Evolutionary conservation across 2,329 filamentous ascomycete genomes (phyloP).

Genomic region (Fusarium sp.): DNA sequence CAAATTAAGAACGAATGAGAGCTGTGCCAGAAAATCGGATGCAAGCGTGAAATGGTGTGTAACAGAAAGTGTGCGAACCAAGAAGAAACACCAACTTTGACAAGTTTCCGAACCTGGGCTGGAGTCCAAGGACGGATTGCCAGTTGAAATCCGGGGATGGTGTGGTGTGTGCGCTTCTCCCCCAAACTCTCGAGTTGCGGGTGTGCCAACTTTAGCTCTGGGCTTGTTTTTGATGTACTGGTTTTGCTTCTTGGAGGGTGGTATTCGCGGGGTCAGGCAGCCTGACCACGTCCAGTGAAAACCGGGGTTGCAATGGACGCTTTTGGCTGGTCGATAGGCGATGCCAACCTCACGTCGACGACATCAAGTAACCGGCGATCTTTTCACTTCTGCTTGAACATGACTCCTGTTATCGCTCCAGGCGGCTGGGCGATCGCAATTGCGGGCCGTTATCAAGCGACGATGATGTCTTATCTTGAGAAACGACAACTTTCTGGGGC

Average conservation of each 20-base stretch:
- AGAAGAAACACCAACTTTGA: slow-evolving; percentile 26
- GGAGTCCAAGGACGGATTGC: neutral
- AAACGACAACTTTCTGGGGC: slow-evolving; percentile 24
- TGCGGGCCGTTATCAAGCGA: slow-evolving; percentile 16
- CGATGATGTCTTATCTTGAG: slow-evolving; percentile 26
- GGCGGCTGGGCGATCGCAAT: slow-evolving; percentile 21
- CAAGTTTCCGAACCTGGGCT: slow-evolving; percentile 20
- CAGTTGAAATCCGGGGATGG: slow-evolving; percentile 33
- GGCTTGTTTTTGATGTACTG: slow-evolving; percentile 8
- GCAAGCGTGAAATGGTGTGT: slow-evolving; percentile 28
- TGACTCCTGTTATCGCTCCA: slow-evolving; percentile 6
- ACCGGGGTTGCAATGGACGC: slow-evolving; percentile 29
- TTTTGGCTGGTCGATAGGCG: slow-evolving; percentile 31
- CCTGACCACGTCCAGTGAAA: slow-evolving; percentile 10
- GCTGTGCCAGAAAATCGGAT: slow-evolving; percentile 25
- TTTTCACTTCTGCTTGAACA: neutral
- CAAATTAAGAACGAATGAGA: slow-evolving; percentile 31
- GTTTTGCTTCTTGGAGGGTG: slow-evolving; percentile 27
- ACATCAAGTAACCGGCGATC: slow-evolving; percentile 33
- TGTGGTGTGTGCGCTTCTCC: slow-evolving; percentile 29
- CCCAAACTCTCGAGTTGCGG: slow-evolving; percentile 18
- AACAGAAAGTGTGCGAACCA: slow-evolving; percentile 24
- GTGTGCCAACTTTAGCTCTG: slow-evolving; percentile 12
- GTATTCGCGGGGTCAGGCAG: slow-evolving; percentile 28
- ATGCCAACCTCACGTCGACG: slow-evolving; percentile 15